These are phyloP conservation scores for Hamigera avellanea DNA, from an alignment of 495 filamentous ascomycete genomes.

Conservation along the genomic window DNA sequence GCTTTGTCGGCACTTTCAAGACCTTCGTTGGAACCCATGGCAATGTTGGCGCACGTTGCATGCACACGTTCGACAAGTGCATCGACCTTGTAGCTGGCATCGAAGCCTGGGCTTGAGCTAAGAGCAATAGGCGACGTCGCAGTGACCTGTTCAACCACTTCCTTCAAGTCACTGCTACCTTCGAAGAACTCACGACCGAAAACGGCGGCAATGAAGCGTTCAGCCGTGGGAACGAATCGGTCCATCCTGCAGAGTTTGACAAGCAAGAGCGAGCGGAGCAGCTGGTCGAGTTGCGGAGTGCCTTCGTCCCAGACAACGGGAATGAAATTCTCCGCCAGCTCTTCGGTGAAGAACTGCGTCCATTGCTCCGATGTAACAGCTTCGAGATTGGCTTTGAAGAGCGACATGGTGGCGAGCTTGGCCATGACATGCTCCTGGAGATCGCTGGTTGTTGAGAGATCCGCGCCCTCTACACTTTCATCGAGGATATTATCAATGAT, in stretches of 20 bases:
- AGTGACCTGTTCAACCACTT: constrained; percentile 73
- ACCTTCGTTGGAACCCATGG: constrained; percentile 97
- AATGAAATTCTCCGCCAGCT: constrained; percentile 79
- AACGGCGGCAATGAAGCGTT: constrained; percentile 77
- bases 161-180: constrained; percentile 68
- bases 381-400: constrained; percentile 65
- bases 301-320: constrained; percentile 63
- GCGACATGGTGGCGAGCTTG: constrained; percentile 51
- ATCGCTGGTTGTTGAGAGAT: constrained; percentile 59
- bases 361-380: constrained; percentile 50
- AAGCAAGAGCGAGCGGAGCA: constrained; percentile 74
- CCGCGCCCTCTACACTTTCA: constrained; percentile 58
- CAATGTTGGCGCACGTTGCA: constrained; percentile 84
- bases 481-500: constrained; percentile 83
- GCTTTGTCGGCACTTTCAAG: constrained; percentile 88
- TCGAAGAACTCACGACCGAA: constrained; percentile 82
- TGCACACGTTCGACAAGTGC: constrained; percentile 75
- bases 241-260: constrained; percentile 94
- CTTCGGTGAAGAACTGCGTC: constrained; percentile 72
- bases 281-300: constrained; percentile 54
- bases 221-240: constrained; percentile 82
- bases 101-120: constrained; percentile 90
- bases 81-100: constrained; percentile 98
- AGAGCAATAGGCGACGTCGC: constrained; percentile 80
- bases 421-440: constrained; percentile 57